Evolutionary conservation across 2,329 filamentous ascomycete genomes (phyloP).

Genomic region (Aspergillus sp.): DNA sequence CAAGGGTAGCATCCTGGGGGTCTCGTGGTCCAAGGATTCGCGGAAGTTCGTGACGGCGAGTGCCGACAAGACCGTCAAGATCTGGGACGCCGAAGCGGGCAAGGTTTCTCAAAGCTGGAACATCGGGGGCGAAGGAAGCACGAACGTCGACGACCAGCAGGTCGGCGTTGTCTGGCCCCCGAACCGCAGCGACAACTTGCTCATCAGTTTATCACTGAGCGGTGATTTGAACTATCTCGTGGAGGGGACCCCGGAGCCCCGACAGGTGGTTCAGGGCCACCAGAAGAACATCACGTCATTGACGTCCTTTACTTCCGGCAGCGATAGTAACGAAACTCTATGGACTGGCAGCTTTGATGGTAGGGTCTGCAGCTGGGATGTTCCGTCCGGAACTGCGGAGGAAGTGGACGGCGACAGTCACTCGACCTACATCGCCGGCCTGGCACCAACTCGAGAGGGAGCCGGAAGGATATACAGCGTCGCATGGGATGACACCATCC

Average conservation of each 20-base stretch:
- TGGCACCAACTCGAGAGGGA: constrained; percentile 57
- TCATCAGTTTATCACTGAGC: constrained; percentile 84
- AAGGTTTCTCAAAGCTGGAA: constrained; percentile 79
- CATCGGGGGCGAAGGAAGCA: constrained; percentile 70
- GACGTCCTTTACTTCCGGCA: constrained; percentile 52
- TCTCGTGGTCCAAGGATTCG: constrained; percentile 87
- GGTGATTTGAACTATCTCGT: constrained; percentile 89
- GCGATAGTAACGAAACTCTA: constrained; percentile 57
- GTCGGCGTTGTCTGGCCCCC: constrained; percentile 90
- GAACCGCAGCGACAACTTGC: constrained; percentile 76
- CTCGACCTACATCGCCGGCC: constrained; percentile 79
- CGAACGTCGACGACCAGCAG: constrained; percentile 80
- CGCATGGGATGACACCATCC: constrained; percentile 90
- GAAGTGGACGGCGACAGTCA: constrained; percentile 78
- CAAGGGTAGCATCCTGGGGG: constrained; percentile 86
- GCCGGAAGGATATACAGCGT: constrained; percentile 72
- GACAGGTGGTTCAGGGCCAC: constrained; percentile 77
- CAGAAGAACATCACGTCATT: constrained; percentile 87
- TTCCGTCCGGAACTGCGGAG: constrained; percentile 65
- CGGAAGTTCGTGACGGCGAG: constrained; percentile 86
- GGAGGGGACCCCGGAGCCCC: constrained; percentile 67
- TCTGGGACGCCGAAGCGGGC: constrained; percentile 86
- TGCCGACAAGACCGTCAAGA: constrained; percentile 88
- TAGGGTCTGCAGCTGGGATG: constrained; percentile 79
- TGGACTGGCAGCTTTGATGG: constrained; percentile 94